These are phyloP conservation scores for Penicillium sp. DNA, from an alignment of 2,329 filamentous ascomycete genomes.

Conservation along the genomic window DNA sequence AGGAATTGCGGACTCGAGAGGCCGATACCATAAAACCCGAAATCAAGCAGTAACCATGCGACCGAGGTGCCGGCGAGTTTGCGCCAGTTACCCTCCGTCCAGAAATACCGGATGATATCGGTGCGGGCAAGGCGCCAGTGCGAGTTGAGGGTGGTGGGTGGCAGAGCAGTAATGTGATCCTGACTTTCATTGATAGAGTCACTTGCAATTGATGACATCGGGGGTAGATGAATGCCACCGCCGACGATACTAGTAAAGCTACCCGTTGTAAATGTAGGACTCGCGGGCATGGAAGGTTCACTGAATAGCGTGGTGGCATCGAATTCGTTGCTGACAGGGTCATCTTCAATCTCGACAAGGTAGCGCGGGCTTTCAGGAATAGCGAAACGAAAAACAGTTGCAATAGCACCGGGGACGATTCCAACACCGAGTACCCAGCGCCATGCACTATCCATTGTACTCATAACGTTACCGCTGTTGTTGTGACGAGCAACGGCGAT, in stretches of 20 bases:
- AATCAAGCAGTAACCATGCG: slow-evolving; percentile 53
- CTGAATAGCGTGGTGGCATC: slow-evolving; percentile 58
- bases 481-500: slow-evolving; percentile 28
- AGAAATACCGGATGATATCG: slow-evolving; percentile 42
- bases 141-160: slow-evolving; percentile 39
- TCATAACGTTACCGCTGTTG: slow-evolving; percentile 26
- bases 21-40: slow-evolving; percentile 55
- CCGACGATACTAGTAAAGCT: slow-evolving; percentile 14
- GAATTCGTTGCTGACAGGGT: slow-evolving; percentile 54
- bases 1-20: slow-evolving; percentile 43
- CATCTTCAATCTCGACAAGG: slow-evolving; percentile 60
- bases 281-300: slow-evolving; percentile 16
- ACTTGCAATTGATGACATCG: slow-evolving; percentile 25
- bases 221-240: slow-evolving; percentile 21
- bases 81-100: slow-evolving; percentile 42
- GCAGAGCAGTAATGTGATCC: slow-evolving; percentile 20
- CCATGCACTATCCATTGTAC: slow-evolving; percentile 58
- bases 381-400: slow-evolving; percentile 62
- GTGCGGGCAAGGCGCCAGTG: slow-evolving; percentile 37
- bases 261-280: slow-evolving; percentile 20
- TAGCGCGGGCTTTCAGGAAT: slow-evolving; percentile 63
- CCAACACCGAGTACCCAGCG: slow-evolving; percentile 62
- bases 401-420: slow-evolving; percentile 58
- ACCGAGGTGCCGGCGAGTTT: slow-evolving; percentile 45
- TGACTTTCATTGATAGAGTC: slow-evolving; percentile 23